phyloP scores from a whole-genome alignment of 2,329 filamentous ascomycete species.

The Curvularia sp. region DNA sequence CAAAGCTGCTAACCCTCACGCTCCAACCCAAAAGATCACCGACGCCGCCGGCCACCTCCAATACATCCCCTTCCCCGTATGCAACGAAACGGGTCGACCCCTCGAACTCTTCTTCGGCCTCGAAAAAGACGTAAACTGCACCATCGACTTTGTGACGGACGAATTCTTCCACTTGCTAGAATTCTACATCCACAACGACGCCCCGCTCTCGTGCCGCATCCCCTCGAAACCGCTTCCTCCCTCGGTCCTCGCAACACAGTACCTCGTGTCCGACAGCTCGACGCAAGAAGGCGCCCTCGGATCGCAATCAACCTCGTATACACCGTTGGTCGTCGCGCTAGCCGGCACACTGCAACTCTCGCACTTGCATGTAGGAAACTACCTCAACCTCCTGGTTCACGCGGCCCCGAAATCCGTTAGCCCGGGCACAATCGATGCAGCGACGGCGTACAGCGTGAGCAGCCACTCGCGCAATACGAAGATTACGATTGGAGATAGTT shows the following conservation, averaged over 20 bases:
- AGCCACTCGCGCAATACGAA: slow-evolving; percentile 64
- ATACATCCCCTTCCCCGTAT: slow-evolving; percentile 89
- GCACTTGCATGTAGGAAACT: slow-evolving; percentile 84
- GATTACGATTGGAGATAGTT: slow-evolving; percentile 84
- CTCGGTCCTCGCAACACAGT: slow-evolving; percentile 42
- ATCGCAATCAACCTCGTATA: slow-evolving; percentile 59
- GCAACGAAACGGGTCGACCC: slow-evolving; percentile 83
- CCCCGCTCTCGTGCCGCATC: slow-evolving; percentile 88
- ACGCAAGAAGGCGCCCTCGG: slow-evolving; percentile 48
- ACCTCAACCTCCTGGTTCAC: slow-evolving; percentile 87
- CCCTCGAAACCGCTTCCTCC: slow-evolving; percentile 72
- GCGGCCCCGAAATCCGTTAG: slow-evolving; percentile 60
- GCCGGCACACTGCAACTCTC: slow-evolving; percentile 86
- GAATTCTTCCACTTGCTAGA: slow-evolving; percentile 87
- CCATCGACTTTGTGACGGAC: slow-evolving; percentile 76
- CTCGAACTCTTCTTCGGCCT: slow-evolving; percentile 87
- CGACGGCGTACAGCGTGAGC: slow-evolving; percentile 83
- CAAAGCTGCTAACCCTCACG: neutral
- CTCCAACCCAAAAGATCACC: slow-evolving; percentile 62
- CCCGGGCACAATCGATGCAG: slow-evolving; percentile 84
- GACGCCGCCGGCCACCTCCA: slow-evolving; percentile 81
- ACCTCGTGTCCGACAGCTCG: slow-evolving; percentile 49
- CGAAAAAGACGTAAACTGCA: slow-evolving; percentile 82
- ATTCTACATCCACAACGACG: slow-evolving; percentile 98
- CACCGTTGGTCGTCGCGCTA: slow-evolving; percentile 86